Conservation (phyloP, 139 green algal genomes). For the Penium margaritaceum region DNA sequence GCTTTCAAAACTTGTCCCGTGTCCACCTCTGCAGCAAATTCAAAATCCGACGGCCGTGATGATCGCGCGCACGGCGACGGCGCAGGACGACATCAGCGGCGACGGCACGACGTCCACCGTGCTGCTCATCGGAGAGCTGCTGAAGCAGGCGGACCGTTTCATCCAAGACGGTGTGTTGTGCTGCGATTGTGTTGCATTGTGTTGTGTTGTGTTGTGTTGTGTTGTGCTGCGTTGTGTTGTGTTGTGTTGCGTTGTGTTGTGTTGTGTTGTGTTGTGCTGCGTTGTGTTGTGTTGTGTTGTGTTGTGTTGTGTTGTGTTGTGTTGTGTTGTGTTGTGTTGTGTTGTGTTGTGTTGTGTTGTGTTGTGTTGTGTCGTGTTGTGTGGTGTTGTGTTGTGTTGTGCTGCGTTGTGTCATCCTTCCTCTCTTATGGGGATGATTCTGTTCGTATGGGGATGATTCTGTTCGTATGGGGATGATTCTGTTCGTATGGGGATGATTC, state of each 20-base stretch:
- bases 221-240: background rate
- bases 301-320: too few relatives aligned
- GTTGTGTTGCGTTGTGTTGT: background rate
- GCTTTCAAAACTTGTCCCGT: background rate
- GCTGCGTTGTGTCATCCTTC: too few relatives aligned
- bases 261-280: background rate
- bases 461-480: too few relatives aligned
- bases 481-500: too few relatives aligned
- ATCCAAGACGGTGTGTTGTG: constrained; percentile 64
- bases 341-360: too few relatives aligned
- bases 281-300: too few relatives aligned
- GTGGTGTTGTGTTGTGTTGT: too few relatives aligned
- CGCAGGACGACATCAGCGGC: constrained; percentile 91
- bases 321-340: too few relatives aligned
- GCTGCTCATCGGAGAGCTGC: constrained; percentile 93
- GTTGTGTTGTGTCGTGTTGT: too few relatives aligned
- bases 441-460: too few relatives aligned
- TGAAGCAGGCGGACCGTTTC: constrained; percentile 93
- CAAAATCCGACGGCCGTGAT: constrained; percentile 99
- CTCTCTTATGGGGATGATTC: too few relatives aligned
- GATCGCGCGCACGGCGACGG: constrained; percentile 92
- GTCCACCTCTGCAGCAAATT: constrained; percentile 93
- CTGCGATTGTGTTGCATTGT: background rate
- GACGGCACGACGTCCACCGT: constrained; percentile 94
- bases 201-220: background rate